These are phyloP conservation scores for Priceomyces castillae DNA, from an alignment of 805 yeast genomes.

Conservation along the genomic window DNA sequence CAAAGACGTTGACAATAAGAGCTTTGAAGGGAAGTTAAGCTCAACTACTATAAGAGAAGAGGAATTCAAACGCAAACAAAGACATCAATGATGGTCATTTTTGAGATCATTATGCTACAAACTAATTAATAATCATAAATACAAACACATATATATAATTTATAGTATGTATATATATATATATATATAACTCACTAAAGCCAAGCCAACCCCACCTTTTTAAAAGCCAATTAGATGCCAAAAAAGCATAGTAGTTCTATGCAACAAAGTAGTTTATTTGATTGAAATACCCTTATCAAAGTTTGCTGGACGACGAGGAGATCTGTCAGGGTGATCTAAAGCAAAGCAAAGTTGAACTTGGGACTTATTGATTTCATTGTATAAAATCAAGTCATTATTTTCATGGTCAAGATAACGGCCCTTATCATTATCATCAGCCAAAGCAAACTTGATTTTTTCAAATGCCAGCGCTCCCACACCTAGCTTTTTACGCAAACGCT, in stretches of 20 bases:
- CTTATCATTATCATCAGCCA: constrained; percentile 43
- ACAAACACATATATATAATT: background rate
- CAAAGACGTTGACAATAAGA: constrained; percentile 29
- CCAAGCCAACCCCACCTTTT: background rate
- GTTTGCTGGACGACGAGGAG: constrained; percentile 40
- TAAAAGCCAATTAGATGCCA: background rate
- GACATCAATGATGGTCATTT: background rate
- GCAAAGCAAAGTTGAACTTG: constrained; percentile 57
- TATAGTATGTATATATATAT: background rate
- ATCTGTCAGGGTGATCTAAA: constrained; percentile 84
- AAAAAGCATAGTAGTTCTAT: background rate
- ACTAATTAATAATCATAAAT: background rate
- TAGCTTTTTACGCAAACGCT: constrained; percentile 62
- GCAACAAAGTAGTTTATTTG: constrained; percentile 16
- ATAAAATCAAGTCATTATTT: constrained; percentile 55
- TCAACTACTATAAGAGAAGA: constrained; percentile 71
- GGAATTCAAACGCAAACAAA: constrained; percentile 7
- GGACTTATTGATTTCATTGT: constrained; percentile 43
- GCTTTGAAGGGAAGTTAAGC: constrained; percentile 73
- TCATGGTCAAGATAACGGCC: constrained; percentile 45
- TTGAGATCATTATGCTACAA: background rate
- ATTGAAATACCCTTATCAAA: constrained; percentile 45
- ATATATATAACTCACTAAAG: background rate
- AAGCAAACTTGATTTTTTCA: constrained; percentile 66
- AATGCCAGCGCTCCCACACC: constrained; percentile 82